phyloP scores from a whole-genome alignment of 495 filamentous ascomycete species.

The Entonaema liquescens region DNA sequence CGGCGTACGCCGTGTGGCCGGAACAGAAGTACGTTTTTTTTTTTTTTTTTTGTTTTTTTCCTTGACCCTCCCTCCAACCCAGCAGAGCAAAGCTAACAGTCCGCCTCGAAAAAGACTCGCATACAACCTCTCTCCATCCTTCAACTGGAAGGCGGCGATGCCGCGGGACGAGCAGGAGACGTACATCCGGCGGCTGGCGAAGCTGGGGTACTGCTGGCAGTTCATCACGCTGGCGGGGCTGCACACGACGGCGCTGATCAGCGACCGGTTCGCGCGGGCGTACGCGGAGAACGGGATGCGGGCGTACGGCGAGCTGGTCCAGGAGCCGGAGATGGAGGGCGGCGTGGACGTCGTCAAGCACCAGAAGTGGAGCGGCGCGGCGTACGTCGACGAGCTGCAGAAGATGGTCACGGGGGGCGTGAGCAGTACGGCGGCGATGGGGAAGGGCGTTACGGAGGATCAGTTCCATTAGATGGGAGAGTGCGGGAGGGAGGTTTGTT shows the following conservation, averaged over 20 bases:
- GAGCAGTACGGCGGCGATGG: slow-evolving; percentile 92
- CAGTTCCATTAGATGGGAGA: slow-evolving; percentile 70
- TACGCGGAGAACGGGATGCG: slow-evolving; percentile 88
- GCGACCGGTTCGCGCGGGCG: slow-evolving; percentile 84
- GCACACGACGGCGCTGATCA: slow-evolving; percentile 92
- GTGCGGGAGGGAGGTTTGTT: background rate
- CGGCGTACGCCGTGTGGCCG: slow-evolving; percentile 93
- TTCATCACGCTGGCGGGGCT: slow-evolving; percentile 99
- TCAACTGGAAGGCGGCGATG: slow-evolving; percentile 99
- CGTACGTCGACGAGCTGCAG: slow-evolving; percentile 90
- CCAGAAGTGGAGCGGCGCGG: slow-evolving; percentile 97
- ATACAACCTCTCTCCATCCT: slow-evolving; percentile 97
- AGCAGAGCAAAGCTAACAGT: slow-evolving; percentile 22
- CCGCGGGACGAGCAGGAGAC: slow-evolving; percentile 91
- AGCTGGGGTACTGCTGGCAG: slow-evolving; percentile 97
- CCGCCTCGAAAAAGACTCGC: slow-evolving; percentile 67
- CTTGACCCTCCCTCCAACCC: background rate
- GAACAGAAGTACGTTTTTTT: slow-evolving; percentile 82
- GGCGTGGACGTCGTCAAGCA: slow-evolving; percentile 95
- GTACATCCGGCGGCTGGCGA: slow-evolving; percentile 88
- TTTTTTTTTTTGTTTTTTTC: background rate
- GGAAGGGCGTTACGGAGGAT: slow-evolving; percentile 96
- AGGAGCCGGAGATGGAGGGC: slow-evolving; percentile 94
- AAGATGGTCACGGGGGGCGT: slow-evolving; percentile 98
- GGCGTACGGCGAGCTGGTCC: slow-evolving; percentile 94